Base-by-base conservation (phyloP, 2,329 filamentous ascomycete species). In the Colletotrichum lindemuthianum region DNA sequence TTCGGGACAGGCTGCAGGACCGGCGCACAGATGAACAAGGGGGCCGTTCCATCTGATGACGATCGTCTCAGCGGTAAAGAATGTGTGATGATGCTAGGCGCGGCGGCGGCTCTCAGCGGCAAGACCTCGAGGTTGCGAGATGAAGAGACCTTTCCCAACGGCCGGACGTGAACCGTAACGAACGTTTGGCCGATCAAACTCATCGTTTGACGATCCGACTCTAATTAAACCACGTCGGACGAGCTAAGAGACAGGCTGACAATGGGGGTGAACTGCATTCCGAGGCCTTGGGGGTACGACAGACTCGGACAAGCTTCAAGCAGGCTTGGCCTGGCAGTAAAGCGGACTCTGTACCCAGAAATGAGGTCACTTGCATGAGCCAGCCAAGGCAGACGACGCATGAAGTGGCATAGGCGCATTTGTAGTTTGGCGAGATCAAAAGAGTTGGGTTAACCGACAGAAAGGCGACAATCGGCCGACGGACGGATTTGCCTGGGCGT, bases 1-100 rank as follows among this genome's bases (percentile, higher is more conserved):
- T 47, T 56, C n/a, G 45, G 58, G 39, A 16, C 61, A 24, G 34
- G 33, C 44, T 45, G 57, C 51, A 60, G 39, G 16, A 32, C 58
- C 55, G 33, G 10, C n/a, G 33, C 24, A 33, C 58, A 2, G 9
- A 10, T 2, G 9, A 24, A 8, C 15, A 16, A 47, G 16, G 40
- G 44, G 40, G 13, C 10, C 40, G 40, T 41, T 47, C 40, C 41
- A 56, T 36, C 32, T 34, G 40, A 8, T 12, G 58, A 43, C 41
- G 61, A 65, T 52, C 51, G 33, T 40, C 12, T 51, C 9, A 39
- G 13, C 15, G 53, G 41, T 16, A 13, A 24, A 47, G 10, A 13
- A 47, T 13, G 11, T 33, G 33, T 1, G 12, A 40, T n/a, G n/a
- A 24, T 8, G 39, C 59, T 12, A 4, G 34, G 24, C 24, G 24